phyloP scores from a whole-genome alignment of 176 grass and related monocot species.

The Lolium perenne region DNA sequence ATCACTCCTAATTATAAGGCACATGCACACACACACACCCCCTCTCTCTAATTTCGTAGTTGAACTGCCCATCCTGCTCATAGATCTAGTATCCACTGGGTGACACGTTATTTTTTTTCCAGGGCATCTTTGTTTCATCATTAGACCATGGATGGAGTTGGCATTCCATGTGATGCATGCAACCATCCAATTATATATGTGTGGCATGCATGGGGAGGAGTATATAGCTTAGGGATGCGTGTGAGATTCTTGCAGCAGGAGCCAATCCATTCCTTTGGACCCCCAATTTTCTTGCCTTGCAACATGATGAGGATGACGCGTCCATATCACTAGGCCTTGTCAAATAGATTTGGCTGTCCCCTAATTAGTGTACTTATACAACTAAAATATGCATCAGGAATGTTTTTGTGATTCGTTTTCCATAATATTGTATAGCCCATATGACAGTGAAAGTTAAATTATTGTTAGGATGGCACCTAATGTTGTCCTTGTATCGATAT shows the following conservation, averaged over 20 bases:
- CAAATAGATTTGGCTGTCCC: constrained; percentile 49
- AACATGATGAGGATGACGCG: constrained; percentile 49
- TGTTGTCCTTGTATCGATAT: constrained; percentile 4
- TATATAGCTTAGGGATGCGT: constrained; percentile 56
- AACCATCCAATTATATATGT: constrained; percentile 53
- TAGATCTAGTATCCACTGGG: constrained; percentile 48
- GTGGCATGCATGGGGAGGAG: constrained; percentile 39
- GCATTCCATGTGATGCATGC: constrained; percentile 68
- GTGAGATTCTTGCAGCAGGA: constrained; percentile 63
- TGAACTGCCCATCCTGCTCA: constrained; percentile 43
- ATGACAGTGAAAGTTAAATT: neutral
- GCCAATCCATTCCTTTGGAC: constrained; percentile 40
- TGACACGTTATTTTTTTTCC: neutral
- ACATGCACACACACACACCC: neutral
- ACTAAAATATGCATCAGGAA: constrained; percentile 23
- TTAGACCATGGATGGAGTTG: constrained; percentile 58
- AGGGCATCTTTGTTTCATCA: constrained; percentile 66
- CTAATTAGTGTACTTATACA: constrained; percentile 33
- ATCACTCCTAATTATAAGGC: constrained; percentile 28
- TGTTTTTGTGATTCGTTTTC: constrained; percentile 29
- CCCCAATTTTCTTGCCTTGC: constrained; percentile 37
- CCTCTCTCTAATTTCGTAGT: constrained; percentile 22
- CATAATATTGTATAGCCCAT: constrained; percentile 19
- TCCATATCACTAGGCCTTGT: constrained; percentile 20
- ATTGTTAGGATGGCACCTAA: constrained; percentile 42